phyloP scores from a whole-genome alignment of 164 flowering plant species.

The Umbellularia californica region DNA sequence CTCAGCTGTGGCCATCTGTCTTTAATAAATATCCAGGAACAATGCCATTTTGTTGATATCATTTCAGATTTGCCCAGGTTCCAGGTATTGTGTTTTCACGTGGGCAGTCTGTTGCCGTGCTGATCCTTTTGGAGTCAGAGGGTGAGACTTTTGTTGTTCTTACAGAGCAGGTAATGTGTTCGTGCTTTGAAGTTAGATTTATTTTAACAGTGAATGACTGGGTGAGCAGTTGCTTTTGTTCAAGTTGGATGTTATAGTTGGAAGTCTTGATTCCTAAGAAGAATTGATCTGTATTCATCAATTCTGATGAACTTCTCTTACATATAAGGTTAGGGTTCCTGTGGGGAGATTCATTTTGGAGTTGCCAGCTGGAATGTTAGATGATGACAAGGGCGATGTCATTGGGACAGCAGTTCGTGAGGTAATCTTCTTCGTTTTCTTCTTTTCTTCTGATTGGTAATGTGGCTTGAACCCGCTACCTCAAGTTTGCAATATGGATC shows the following conservation, averaged over 20 bases:
- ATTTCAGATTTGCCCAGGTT: slow-evolving; percentile 46
- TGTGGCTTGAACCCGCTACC: too few species aligned
- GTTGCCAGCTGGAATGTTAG: slow-evolving; percentile 98
- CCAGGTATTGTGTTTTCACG: slow-evolving; percentile 96
- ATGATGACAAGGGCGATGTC: slow-evolving; percentile 83
- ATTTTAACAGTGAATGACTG: neutral
- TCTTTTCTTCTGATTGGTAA: neutral
- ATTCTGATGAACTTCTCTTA: neutral
- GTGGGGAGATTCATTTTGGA: slow-evolving; percentile 78
- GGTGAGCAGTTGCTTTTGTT: neutral
- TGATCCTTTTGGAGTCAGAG: slow-evolving; percentile 73
- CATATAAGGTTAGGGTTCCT: slow-evolving; percentile 79
- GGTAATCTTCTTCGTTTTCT: slow-evolving; percentile 31
- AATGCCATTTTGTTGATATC: slow-evolving; percentile 2
- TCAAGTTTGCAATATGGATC: too few species aligned
- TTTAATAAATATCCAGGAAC: neutral
- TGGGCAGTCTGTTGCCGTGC: slow-evolving; percentile 91
- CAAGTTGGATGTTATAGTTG: neutral
- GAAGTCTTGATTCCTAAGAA: neutral
- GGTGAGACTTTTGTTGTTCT: slow-evolving; percentile 82
- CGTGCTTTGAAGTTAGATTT: neutral
- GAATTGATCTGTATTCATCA: neutral
- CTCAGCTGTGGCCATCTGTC: too few species aligned
- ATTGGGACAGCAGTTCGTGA: slow-evolving; percentile 93
- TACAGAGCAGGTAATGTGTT: slow-evolving; percentile 79